A percentile compares a stretch with the other conserved stretches of the same genome.
Evolutionary conservation across 2,329 filamentous ascomycete species (phyloP).

Genomic region (Capronia coronata): DNA sequence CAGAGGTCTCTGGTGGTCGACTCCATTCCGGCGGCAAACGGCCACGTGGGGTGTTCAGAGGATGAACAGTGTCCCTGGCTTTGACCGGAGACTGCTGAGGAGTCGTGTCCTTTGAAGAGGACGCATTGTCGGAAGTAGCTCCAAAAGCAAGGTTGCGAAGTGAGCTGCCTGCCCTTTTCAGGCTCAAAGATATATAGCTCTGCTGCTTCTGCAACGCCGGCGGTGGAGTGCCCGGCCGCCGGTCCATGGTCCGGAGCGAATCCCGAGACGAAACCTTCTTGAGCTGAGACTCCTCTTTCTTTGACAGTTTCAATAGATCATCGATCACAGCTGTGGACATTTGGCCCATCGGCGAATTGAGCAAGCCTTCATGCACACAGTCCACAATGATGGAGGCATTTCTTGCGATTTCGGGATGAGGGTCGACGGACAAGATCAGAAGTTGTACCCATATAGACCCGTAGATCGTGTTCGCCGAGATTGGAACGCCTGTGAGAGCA

Average conservation of each 20-base stretch:
- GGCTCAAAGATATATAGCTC: conserved; percentile 55
- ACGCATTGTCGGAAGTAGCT: conserved; percentile 29
- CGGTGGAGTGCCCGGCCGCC: conserved; percentile 42
- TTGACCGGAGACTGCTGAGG: conserved; percentile 25
- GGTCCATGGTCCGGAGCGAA: conserved; percentile 19
- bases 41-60: conserved; percentile 39
- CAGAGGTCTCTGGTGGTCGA: conserved; percentile 67
- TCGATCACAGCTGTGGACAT: conserved; percentile 67
- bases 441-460: conserved; percentile 92
- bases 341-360: conserved; percentile 68
- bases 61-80: conserved; percentile 27
- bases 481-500: conserved; percentile 41
- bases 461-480: conserved; percentile 84
- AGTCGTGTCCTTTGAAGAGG: conserved; percentile 33
- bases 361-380: conserved; percentile 68
- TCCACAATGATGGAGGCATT: conserved; percentile 83
- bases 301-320: conserved; percentile 50
- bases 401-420: conserved; percentile 84
- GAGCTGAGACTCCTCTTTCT: conserved; percentile 20
- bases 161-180: conserved; percentile 59
- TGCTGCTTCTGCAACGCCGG: conserved; percentile 49
- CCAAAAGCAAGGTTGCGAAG: conserved; percentile 57
- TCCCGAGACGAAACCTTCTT: conserved; percentile 24
- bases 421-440: conserved; percentile 83
- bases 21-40: conserved; percentile 54